A percentile compares a stretch with the other conserved stretches of the same genome.
phyloP scores from a whole-genome alignment of 805 yeast genomes.

The Yarrowia divulgata region DNA sequence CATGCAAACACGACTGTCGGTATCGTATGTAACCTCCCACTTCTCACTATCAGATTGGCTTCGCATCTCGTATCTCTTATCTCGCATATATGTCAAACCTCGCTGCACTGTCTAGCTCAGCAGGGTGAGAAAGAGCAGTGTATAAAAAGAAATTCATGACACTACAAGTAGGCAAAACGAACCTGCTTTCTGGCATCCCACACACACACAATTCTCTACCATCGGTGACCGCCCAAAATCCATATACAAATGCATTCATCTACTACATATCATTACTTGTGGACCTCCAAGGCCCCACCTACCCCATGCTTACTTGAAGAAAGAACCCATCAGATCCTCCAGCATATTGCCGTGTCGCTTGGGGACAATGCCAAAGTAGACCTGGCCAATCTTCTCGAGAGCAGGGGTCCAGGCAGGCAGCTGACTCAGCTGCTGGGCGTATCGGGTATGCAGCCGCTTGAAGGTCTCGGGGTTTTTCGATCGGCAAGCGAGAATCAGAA shows the following conservation, averaged over 20 bases:
- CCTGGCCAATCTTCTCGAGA: conserved; percentile 64
- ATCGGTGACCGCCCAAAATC: too few relatives aligned
- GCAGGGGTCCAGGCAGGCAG: conserved; percentile 55
- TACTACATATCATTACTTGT: background rate
- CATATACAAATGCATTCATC: conserved; percentile 8
- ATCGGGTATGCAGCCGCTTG: conserved; percentile 60
- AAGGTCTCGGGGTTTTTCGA: conserved; percentile 62
- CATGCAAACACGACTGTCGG: too few relatives aligned
- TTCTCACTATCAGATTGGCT: too few relatives aligned
- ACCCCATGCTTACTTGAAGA: conserved; percentile 49
- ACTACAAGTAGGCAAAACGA: too few relatives aligned
- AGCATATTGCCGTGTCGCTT: conserved; percentile 63
- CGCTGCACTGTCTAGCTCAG: too few relatives aligned
- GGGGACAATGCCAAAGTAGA: conserved; percentile 65
- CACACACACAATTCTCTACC: too few relatives aligned
- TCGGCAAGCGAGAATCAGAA: conserved; percentile 67
- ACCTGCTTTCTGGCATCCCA: too few relatives aligned
- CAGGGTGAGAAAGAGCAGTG: too few relatives aligned
- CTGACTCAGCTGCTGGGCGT: conserved; percentile 50
- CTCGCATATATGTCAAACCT: background rate
- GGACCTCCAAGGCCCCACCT: too few relatives aligned
- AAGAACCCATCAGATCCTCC: conserved; percentile 78
- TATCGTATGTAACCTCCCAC: too few relatives aligned
- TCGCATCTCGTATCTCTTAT: background rate
- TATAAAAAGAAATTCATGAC: too few relatives aligned